Base-by-base conservation (phyloP, 2,329 filamentous ascomycete genomes). In the Penicillium brevicompactum region DNA sequence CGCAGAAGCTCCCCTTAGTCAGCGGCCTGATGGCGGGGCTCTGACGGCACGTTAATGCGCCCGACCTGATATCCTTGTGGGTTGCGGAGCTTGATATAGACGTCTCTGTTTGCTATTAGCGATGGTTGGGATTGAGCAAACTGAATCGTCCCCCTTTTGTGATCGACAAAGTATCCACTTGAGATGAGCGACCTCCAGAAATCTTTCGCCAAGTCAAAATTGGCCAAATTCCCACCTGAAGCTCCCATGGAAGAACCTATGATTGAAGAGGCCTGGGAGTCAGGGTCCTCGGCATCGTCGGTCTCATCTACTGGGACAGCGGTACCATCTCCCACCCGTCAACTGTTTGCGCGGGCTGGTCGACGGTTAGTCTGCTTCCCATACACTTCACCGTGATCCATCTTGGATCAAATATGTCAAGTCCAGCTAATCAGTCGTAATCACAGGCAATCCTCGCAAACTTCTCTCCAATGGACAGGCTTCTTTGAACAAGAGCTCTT, bases 281-380 rank as follows among this genome's bases (percentile, higher is more conserved):
- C 87, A 60, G 87, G 90, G 70, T 89, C 87, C 13, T 90, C 82
- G 6, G 78, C 90, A 13, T 96, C 89, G 0, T 96, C 92, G n/a
- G 87, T 91, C 37, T 96, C 92, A 3, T 97, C 92, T 1, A 91
- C 92, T 3, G 92, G 92, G 24, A 97, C 93, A n/a, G 83, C 97
- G 58, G 88, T 91, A 60, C 91, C 92, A 1, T 90, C 89, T 4
- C 84, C 85, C 6, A 88, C 84, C 62, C 85, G 87, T 64, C 87
- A 87, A 59, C 78, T 92, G 40, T 91, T 92, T 76, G 88, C 88
- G 55, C 82, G 87, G 62, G 85, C 87, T 45, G 82, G 57, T 48
- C 56, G 84, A 75, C 82, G 86, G 88, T 90, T 79, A 68, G 77
- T 77, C 38, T 46, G 41, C 31, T 42, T 45, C 43, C 13, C 43